Evolutionary conservation across 1,139 yeast genomes (phyloP).

Genomic region (Candida sanyaensis): DNA sequence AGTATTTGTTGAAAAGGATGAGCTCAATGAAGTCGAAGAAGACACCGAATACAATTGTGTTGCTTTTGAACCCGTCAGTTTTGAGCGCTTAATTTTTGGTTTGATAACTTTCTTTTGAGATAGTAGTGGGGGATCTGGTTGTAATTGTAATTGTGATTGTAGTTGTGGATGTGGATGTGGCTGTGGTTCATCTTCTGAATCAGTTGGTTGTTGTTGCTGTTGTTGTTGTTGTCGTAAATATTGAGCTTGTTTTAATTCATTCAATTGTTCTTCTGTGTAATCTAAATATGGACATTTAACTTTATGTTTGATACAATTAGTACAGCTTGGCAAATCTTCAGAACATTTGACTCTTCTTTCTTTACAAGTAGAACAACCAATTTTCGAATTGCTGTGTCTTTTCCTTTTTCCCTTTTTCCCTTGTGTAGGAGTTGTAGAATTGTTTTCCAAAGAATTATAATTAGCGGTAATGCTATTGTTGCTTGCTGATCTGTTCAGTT

Average conservation of each 20-base stretch:
- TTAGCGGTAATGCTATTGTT: not conserved
- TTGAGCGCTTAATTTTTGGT: not conserved
- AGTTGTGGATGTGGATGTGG: not conserved
- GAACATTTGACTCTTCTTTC: slow-evolving; percentile 46
- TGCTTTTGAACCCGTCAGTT: not conserved
- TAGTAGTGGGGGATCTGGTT: slow-evolving; percentile 4
- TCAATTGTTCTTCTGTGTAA: slow-evolving; percentile 34
- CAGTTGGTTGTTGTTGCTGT: slow-evolving; percentile 11
- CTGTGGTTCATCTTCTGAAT: slow-evolving; percentile 5
- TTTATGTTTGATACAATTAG: slow-evolving; percentile 44
- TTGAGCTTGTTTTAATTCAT: slow-evolving; percentile 28
- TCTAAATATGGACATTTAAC: slow-evolving; percentile 44
- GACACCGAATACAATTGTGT: not conserved
- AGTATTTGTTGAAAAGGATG: slow-evolving; percentile 15
- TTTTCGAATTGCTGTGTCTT: slow-evolving; percentile 33
- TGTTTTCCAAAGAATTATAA: not conserved
- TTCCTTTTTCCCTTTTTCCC: slow-evolving; percentile 22
- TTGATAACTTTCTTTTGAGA: not conserved
- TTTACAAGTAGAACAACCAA: slow-evolving; percentile 49
- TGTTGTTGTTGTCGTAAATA: slow-evolving; percentile 8
- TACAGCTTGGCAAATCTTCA: slow-evolving; percentile 44
- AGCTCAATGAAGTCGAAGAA: not conserved
- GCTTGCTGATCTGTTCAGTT: not conserved
- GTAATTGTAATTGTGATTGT: not conserved
- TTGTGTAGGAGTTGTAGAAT: not conserved